Conservation (phyloP, 257 asterid genomes). For the Plectranthus barbatus region DNA sequence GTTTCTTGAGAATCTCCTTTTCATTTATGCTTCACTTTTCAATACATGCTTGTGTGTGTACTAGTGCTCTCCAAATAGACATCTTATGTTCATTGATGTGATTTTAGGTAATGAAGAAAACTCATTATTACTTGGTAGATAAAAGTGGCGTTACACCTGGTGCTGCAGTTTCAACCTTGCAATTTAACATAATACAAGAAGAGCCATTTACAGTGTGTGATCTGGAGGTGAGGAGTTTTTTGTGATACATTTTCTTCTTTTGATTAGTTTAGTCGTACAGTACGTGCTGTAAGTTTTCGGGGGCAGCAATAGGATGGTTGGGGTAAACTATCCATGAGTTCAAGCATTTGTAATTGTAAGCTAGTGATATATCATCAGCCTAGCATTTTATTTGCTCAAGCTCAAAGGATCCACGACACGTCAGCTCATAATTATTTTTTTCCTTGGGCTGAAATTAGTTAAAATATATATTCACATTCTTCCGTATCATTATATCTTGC, state of each 20-base stretch:
- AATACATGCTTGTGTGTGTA: background rate
- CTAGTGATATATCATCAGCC: background rate
- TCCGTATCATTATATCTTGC: conserved; percentile 21
- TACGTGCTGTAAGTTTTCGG: background rate
- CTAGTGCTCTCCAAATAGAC: conserved; percentile 1
- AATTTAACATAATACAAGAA: conserved; percentile 72
- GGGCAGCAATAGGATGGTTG: background rate
- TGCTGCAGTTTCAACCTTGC: conserved; percentile 92
- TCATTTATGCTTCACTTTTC: conserved; percentile 1
- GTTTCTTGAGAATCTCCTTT: background rate
- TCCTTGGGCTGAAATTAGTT: background rate
- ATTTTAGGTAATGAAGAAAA: conserved; percentile 92
- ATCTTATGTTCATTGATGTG: conserved; percentile 3
- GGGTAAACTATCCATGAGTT: background rate
- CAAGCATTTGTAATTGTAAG: background rate
- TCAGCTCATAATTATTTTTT: background rate
- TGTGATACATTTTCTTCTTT: conserved; percentile 1
- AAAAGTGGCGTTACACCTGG: conserved; percentile 65
- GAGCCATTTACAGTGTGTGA: conserved; percentile 64
- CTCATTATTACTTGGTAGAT: conserved; percentile 88
- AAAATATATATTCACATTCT: background rate
- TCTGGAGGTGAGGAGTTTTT: conserved; percentile 59
- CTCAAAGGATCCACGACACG: background rate
- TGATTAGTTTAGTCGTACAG: background rate
- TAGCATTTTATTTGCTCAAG: background rate